Conservation (phyloP, 495 filamentous ascomycete species). For the Aspergillus baeticus region DNA sequence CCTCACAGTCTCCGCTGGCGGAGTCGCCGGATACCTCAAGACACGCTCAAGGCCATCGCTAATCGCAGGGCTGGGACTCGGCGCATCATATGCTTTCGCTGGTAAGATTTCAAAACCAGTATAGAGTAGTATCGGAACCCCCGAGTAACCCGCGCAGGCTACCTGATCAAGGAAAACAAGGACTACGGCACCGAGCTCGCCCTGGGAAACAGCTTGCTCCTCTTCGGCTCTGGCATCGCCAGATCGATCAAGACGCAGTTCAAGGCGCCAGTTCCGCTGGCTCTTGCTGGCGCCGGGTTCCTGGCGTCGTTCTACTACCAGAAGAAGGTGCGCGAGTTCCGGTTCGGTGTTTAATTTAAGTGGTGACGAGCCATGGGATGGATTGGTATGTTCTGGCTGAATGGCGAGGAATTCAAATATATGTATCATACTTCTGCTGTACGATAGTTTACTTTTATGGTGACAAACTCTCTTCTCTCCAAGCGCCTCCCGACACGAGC, state of each 20-base stretch:
- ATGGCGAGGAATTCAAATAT: no score
- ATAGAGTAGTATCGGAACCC: no score
- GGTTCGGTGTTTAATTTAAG: slow-evolving; percentile 19
- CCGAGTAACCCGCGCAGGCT: slow-evolving; percentile 7
- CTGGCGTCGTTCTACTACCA: slow-evolving; percentile 20
- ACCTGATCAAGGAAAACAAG: slow-evolving; percentile 22
- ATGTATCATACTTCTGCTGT: no score
- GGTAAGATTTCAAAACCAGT: no score
- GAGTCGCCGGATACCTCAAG: slow-evolving; percentile 12
- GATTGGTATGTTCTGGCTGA: no score
- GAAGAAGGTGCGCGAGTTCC: slow-evolving; percentile 22
- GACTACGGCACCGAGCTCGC: slow-evolving; percentile 25
- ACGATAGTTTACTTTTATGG: no score
- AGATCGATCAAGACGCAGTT: slow-evolving; percentile 15
- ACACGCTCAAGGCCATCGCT: slow-evolving; percentile 18
- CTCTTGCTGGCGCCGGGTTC: slow-evolving; percentile 16
- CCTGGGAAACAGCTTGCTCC: slow-evolving; percentile 16
- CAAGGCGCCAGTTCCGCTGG: slow-evolving; percentile 15
- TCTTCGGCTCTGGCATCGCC: slow-evolving; percentile 19
- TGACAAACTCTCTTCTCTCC: no score
- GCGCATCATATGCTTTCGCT: slow-evolving; percentile 17
- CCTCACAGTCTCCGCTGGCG: slow-evolving; percentile 15
- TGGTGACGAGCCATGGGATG: background rate
- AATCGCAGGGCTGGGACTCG: slow-evolving; percentile 18
- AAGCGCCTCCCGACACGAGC: no score